Conservation (phyloP, 2,329 filamentous ascomycete species). For the Trichoderma atroviride region DNA sequence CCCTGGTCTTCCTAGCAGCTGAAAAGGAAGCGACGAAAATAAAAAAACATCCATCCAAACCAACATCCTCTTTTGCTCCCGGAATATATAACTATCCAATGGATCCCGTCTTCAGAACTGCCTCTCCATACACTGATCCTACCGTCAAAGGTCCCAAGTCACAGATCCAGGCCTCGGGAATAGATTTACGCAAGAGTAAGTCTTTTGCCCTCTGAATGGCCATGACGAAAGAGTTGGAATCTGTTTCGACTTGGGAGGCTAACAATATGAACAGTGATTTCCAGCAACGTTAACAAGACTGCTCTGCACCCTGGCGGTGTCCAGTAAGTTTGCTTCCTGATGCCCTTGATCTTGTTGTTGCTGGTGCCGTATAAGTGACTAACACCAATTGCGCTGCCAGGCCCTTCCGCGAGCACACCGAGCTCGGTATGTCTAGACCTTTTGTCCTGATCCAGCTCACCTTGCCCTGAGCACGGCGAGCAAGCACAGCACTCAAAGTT, state of each 20-base stretch:
- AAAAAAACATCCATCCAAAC: neutral
- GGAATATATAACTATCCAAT: constrained; percentile 46
- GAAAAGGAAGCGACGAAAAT: constrained; percentile 1
- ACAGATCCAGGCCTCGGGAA: constrained; percentile 42
- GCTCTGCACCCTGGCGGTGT: constrained; percentile 88
- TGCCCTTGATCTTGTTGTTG: neutral
- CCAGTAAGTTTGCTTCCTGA: constrained; percentile 63
- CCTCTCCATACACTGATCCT: constrained; percentile 45
- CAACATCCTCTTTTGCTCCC: constrained; percentile 26
- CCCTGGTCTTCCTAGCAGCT: constrained; percentile 22
- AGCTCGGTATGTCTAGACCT: constrained; percentile 63
- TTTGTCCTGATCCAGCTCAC: constrained; percentile 19
- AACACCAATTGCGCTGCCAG: constrained; percentile 50
- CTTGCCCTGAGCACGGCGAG: neutral
- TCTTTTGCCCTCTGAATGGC: constrained; percentile 27
- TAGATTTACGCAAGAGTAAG: constrained; percentile 49
- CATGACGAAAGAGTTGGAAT: neutral
- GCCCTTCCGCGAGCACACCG: constrained; percentile 85
- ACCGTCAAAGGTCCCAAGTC: constrained; percentile 46
- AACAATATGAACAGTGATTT: constrained; percentile 44
- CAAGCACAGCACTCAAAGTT: neutral
- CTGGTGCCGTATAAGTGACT: neutral
- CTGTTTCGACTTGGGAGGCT: constrained; percentile 24
- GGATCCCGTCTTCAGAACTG: constrained; percentile 45
- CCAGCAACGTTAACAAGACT: constrained; percentile 81